These are phyloP conservation scores for Sclerotinia trifoliorum DNA, from an alignment of 2,329 filamentous ascomycete species.

Conservation along the genomic window DNA sequence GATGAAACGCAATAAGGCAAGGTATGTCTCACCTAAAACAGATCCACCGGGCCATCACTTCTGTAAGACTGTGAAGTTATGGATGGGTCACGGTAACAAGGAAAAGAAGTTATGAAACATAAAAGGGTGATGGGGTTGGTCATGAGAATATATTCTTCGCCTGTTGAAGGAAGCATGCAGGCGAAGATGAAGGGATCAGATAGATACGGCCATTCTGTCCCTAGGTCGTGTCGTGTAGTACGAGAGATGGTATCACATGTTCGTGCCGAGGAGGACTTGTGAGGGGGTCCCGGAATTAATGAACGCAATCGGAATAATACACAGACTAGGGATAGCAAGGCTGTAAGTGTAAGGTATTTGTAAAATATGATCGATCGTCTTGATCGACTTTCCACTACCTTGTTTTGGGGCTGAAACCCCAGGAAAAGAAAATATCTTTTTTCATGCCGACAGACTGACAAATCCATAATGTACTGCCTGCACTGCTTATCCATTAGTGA, in stretches of 20 bases:
- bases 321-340: neutral
- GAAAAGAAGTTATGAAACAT: neutral
- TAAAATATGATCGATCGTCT: neutral
- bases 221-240: too few species aligned
- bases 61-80: neutral
- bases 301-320: neutral
- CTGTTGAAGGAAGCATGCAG: neutral
- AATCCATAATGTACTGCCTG: neutral
- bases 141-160: neutral
- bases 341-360: neutral
- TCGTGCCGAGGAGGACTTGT: neutral
- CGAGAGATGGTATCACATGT: neutral
- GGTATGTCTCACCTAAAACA: neutral
- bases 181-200: neutral
- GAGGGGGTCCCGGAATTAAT: neutral
- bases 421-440: neutral
- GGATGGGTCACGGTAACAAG: neutral
- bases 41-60: neutral
- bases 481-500: too few species aligned
- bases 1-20: slow-evolving; percentile 2
- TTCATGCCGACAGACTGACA: neutral
- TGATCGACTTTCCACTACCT: neutral
- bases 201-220: too few species aligned
- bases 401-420: neutral
- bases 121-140: neutral